A percentile compares a stretch with the other conserved stretches of the same genome.
Evolutionary conservation across 2,329 filamentous ascomycete species (phyloP).

Genomic region (Dactylonectria estremocensis): DNA sequence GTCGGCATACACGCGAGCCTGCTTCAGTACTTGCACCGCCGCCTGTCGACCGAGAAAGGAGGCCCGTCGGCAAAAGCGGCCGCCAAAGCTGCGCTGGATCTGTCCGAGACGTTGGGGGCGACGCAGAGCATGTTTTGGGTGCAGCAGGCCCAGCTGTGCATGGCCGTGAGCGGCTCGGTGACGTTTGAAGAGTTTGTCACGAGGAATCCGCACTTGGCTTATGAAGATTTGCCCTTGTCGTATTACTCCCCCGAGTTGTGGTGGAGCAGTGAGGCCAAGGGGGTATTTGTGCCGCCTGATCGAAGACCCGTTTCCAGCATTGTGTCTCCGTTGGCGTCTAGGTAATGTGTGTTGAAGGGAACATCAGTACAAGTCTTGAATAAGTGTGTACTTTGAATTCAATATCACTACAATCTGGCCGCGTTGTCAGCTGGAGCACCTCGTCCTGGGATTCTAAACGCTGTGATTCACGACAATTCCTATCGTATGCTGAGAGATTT

Average conservation of each 20-base stretch:
- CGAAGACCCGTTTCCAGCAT: slow-evolving; percentile 39
- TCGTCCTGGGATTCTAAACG: too few species aligned
- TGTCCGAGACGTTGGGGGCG: slow-evolving; percentile 33
- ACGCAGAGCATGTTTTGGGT: slow-evolving; percentile 51
- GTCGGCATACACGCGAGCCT: slow-evolving; percentile 41
- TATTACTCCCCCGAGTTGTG: slow-evolving; percentile 49
- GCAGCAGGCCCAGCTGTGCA: slow-evolving; percentile 40
- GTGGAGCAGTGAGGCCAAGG: slow-evolving; percentile 46
- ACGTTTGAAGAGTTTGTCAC: slow-evolving; percentile 44
- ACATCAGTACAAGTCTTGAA: not conserved
- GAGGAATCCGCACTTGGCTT: slow-evolving; percentile 40
- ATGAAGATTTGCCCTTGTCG: slow-evolving; percentile 46
- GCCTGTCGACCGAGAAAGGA: slow-evolving; percentile 8
- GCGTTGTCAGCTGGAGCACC: too few species aligned
- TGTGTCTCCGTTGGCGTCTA: slow-evolving; percentile 18
- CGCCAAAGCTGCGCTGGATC: slow-evolving; percentile 34
- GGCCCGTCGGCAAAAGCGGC: slow-evolving; percentile 23
- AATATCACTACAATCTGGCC: too few species aligned
- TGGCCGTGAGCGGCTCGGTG: slow-evolving; percentile 6
- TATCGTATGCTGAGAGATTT: too few species aligned
- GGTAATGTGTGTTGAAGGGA: not conserved
- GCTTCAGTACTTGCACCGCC: slow-evolving; percentile 27
- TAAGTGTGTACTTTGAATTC: not conserved
- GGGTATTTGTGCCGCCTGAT: slow-evolving; percentile 45
- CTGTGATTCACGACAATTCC: too few species aligned